phyloP scores from a whole-genome alignment of 805 yeast species.

The Nematodospora valgi region DNA sequence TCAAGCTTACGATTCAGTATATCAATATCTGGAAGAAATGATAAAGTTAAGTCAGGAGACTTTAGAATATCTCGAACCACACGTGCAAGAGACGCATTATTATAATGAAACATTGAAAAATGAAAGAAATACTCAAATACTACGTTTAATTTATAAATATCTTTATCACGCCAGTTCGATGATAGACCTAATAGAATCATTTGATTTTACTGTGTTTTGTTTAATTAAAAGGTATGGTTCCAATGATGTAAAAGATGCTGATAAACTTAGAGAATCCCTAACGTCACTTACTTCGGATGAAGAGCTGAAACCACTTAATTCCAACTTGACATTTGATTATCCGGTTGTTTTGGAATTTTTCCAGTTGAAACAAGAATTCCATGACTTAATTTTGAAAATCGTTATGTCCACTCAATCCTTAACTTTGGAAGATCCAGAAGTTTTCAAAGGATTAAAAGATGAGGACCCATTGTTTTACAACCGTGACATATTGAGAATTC shows the following conservation, averaged over 20 bases:
- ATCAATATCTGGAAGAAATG: slow-evolving; percentile 35
- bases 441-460: slow-evolving; percentile 60
- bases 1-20: slow-evolving; percentile 41
- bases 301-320: slow-evolving; percentile 10
- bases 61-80: slow-evolving; percentile 35
- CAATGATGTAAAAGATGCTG: slow-evolving; percentile 7
- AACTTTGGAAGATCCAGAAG: slow-evolving; percentile 72
- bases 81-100: slow-evolving; percentile 33
- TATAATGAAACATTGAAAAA: slow-evolving; percentile 30
- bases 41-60: slow-evolving; percentile 39
- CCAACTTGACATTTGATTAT: slow-evolving; percentile 40
- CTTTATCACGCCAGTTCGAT: slow-evolving; percentile 47
- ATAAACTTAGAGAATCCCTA: slow-evolving; percentile 2
- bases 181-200: slow-evolving; percentile 53
- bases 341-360: slow-evolving; percentile 67
- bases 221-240: slow-evolving; percentile 34
- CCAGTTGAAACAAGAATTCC: slow-evolving; percentile 69
- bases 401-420: slow-evolving; percentile 67
- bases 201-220: slow-evolving; percentile 57
- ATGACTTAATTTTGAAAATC: slow-evolving; percentile 54
- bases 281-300: not conserved
- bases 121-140: slow-evolving; percentile 50
- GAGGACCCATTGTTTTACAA: slow-evolving; percentile 46
- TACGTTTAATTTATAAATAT: slow-evolving; percentile 51
- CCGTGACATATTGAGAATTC: slow-evolving; percentile 33